Conservation (phyloP, 2,329 filamentous ascomycete species). For the Talaromyces sp. region DNA sequence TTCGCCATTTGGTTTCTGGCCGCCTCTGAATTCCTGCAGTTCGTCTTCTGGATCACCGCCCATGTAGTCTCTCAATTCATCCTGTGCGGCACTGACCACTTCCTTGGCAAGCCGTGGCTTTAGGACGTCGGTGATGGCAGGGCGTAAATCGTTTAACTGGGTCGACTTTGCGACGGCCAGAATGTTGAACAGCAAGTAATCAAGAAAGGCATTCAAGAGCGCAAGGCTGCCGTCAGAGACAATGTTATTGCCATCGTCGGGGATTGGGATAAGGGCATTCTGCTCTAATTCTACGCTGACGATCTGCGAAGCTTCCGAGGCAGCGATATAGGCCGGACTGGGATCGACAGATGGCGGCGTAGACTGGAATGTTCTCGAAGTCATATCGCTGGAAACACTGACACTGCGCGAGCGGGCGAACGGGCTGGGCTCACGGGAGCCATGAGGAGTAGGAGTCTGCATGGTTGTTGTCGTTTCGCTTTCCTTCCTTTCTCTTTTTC, state of each 20-base stretch:
- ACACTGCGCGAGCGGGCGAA: conserved; percentile 33
- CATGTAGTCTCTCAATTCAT: conserved; percentile 82
- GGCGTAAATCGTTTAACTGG: conserved; percentile 66
- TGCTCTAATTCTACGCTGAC: conserved; percentile 82
- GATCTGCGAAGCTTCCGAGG: conserved; percentile 82
- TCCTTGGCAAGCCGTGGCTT: conserved; percentile 85
- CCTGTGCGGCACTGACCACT: conserved; percentile 75
- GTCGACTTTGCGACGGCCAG: conserved; percentile 77
- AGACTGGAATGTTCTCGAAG: conserved; percentile 41
- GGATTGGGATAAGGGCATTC: conserved; percentile 63
- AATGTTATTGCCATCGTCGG: conserved; percentile 62
- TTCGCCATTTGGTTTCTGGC: conserved; percentile 49
- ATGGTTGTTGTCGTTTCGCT: background rate
- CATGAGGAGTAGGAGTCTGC: conserved; percentile 1
- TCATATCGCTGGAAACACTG: conserved; percentile 35
- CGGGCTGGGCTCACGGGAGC: conserved; percentile 15
- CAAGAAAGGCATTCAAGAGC: conserved; percentile 86
- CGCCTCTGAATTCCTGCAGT: conserved; percentile 49
- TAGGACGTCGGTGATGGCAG: conserved; percentile 78
- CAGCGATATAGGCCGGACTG: conserved; percentile 79
- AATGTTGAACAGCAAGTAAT: conserved; percentile 87
- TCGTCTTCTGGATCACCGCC: conserved; percentile 75
- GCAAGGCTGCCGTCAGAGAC: conserved; percentile 69
- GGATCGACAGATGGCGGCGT: conserved; percentile 68
- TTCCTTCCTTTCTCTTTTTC: too few species aligned